Evolutionary conservation across 805 yeast species (phyloP), one percentile per base, ranked within the genome.

Genomic region (Starmera dryadoides): DNA sequence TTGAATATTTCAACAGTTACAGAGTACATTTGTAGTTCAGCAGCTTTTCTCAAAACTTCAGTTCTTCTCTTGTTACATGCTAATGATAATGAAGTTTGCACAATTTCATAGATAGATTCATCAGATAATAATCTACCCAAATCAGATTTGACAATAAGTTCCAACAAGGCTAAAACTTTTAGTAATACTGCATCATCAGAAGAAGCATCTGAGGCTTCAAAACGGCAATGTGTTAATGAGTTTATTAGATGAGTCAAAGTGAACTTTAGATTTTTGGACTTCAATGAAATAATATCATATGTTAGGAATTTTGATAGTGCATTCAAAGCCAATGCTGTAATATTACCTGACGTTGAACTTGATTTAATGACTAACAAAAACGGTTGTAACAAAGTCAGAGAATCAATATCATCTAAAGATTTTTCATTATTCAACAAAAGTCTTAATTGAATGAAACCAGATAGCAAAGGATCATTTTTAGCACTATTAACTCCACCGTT

Each of bases 1-100:
- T 68, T 61, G 57, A 88, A 88, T 6, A 88, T 71, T 39, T 75
- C 70, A 30, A 79, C 72, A 0, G 95, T 80, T 35, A 88, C 80
- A 2, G 79, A 63, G 30, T 75, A 66, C 71, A 87, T 72, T 1
- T 95, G 74, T 65, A 83, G 73, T 54, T 89, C 97, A 0, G 98
- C 97, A 0, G 95, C 83, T 43, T 82, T 76, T 52, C 98, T 71
- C 42, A 93, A 69, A 7, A 89, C 86, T 49, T 91, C 98, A 43
- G 95, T 81, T 57, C 97, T 75, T 56, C 89, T 75, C 63, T 86
- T 86, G 58, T 93, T 95, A 53, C 95, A 86, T 2, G 97, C 95
- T 60, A 93, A 72, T 5, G 94, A 81, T 55, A 93, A 72, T 42
- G 95, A 86, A 0, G 97, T 89, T 52, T 91, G 96, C 22, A 89